A percentile compares a stretch with the other conserved stretches of the same genome.
These are phyloP conservation scores for Pyricularia grisea DNA, from an alignment of 2,329 filamentous ascomycete species.

Conservation along the genomic window DNA sequence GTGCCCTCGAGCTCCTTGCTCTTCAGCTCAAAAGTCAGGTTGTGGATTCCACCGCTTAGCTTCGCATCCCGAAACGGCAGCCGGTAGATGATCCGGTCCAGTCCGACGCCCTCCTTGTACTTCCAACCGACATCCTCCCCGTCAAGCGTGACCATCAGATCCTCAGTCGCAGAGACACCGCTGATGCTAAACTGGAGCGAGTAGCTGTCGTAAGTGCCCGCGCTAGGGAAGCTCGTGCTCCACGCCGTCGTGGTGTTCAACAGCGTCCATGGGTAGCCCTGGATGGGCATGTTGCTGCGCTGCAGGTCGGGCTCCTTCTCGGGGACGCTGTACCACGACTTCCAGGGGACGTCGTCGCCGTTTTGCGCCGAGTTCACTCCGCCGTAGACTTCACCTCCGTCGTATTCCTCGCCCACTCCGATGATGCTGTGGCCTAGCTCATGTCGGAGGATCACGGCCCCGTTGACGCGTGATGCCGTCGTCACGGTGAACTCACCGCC, in stretches of 20 bases:
- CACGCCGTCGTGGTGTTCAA: not conserved
- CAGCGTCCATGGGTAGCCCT: not conserved
- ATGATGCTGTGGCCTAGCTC: not conserved
- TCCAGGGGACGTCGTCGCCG: not conserved
- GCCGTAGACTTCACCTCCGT: not conserved
- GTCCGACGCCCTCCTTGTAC: not conserved
- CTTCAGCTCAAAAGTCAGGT: not conserved
- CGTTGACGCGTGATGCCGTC: not conserved
- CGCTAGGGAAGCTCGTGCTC: not conserved
- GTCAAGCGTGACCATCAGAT: not conserved
- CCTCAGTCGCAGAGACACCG: not conserved
- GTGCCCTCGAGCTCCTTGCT: not conserved
- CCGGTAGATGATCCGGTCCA: not conserved
- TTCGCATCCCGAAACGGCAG: not conserved
- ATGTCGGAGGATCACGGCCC: not conserved
- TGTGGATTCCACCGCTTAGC: not conserved
- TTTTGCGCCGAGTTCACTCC: not conserved
- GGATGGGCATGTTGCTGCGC: not conserved
- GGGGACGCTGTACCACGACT: not conserved
- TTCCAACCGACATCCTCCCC: not conserved
- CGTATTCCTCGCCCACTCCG: not conserved
- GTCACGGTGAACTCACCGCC: not conserved
- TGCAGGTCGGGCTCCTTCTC: not conserved
- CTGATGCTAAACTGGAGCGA: not conserved
- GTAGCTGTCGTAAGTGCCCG: not conserved